Percentiles rank a stretch among this genome's conserved stretches.
Conservation (phyloP, 1,139 yeast species). For the Pichia sp. region DNA sequence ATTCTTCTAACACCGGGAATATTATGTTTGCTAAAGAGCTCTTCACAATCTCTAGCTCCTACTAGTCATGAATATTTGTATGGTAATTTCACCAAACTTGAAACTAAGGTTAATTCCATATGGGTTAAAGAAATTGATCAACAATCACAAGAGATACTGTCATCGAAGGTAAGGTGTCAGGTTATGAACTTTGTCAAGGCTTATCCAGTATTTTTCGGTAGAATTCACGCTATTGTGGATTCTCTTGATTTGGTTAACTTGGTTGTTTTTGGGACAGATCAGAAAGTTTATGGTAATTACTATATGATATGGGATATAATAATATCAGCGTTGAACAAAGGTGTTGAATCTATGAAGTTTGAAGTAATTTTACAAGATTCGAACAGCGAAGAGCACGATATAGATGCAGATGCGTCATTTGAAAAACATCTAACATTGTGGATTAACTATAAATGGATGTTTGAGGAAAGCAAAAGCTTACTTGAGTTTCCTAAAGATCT, state of each 20-base stretch:
- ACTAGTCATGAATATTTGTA: conserved; percentile 67
- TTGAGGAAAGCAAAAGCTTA: conserved; percentile 27
- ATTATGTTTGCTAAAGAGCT: conserved; percentile 39
- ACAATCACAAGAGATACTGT: conserved; percentile 50
- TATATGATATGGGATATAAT: conserved; percentile 26
- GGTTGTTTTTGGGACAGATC: conserved; percentile 17
- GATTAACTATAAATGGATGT: conserved; percentile 31
- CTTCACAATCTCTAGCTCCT: conserved; percentile 37
- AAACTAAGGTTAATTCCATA: conserved; percentile 46
- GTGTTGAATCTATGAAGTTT: conserved; percentile 20
- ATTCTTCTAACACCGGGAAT: conserved; percentile 42
- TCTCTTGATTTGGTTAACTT: conserved; percentile 23
- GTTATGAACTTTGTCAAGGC: conserved; percentile 42
- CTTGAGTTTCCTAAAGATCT: conserved; percentile 22
- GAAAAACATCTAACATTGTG: conserved; percentile 24
- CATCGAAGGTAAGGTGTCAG: conserved; percentile 34
- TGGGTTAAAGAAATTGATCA: conserved; percentile 60
- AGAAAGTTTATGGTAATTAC: conserved; percentile 21
- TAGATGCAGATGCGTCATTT: conserved; percentile 13
- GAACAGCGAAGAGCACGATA: conserved; percentile 7
- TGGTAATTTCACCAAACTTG: conserved; percentile 47
- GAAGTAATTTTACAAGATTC: conserved; percentile 10
- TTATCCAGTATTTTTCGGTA: conserved; percentile 42
- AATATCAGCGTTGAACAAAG: conserved; percentile 13
- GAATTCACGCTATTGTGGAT: conserved; percentile 32